Base-by-base conservation (phyloP, 768 basidiomycete genomes). In the Clitopilus passeckerianus region DNA sequence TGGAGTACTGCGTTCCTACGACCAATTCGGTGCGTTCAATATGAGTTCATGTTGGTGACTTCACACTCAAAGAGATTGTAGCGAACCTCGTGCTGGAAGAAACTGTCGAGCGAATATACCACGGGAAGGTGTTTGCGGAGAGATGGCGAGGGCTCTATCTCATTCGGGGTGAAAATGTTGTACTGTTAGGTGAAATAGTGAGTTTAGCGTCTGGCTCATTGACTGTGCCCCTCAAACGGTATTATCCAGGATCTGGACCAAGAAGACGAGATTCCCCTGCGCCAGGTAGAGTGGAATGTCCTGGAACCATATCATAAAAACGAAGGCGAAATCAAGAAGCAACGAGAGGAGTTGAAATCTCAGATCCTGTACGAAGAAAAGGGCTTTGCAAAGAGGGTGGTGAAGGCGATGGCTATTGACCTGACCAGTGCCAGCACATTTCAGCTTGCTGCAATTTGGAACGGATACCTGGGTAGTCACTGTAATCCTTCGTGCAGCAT, bases 81-180 rank as follows among this genome's bases (percentile, higher is more conserved):
- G 97, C 97, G 64, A 99, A 99, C 74, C 90, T 99, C 65, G 94
- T 99, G 7, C 82, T 98, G 46, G 95, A 98, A 73, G 91, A 94
- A 71, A 95, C 95, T 10, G 86, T 95, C 63, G 97, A 99, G 74
- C 86, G 95, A 61, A 90, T 98, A 83, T 93, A 93, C 75, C 89
- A 95, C 68, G 89, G 85, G 58, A 86, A 88, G 67, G 84, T 87
- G 54, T 98, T 89, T 71, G 95, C 93, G 14, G 94, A 98, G 69
- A 86, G 82, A 65, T 90, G 87, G 78, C 84, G 87, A 61, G 96
- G 95, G 2, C 82, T 99, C 27, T 95, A 93, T 74, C 83, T 98
- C 63, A 95, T 99, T 65, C 86, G 97, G 57, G 97, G 97, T 54
- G 97, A 99, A 80, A 99, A 99, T 71, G 97, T 99, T 15, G 97